Evolutionary conservation across 73 alveolate genomes (phyloP), one percentile per base, ranked within the genome.

Genomic region (Blepharisma stoltei): DNA sequence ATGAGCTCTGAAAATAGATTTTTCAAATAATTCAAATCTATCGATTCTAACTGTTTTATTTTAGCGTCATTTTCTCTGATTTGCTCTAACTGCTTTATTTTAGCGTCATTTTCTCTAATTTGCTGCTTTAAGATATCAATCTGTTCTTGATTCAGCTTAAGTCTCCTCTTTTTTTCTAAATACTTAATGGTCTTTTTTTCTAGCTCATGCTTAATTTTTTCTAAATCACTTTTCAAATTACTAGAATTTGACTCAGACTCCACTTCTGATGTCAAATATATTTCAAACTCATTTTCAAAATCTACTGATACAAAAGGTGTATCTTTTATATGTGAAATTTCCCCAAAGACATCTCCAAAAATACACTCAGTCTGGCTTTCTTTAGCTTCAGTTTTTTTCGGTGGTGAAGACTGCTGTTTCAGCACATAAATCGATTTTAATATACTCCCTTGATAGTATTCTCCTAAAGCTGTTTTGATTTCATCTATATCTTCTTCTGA

Each of bases 391-490:
- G 23, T 1, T 1, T 60, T 0, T 60, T 60, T 38, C 3, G 41
- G 41, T 32, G 41, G 0, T 32, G 41, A 32, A 3, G 41, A 32
- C 41, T 32, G 41, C 41, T 32, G 41, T 60, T 18, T 50, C 65
- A 50, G n/a, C 3, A 4, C n/a, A 50, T 50, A 14, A 50, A 60
- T 60, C 2, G 73, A 1, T 60, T 60, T 38, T 14, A 60, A 8
- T 8, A 60, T 5, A 5, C 5, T 25, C 45, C 73, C 73, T 20
- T 25, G 11, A 60, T 18, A 60, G 18, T 25, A 25, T 8, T 20
- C 73, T 25, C 73, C 73, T 60, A 60, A 60, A 60, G 73, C 73
- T 20, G 73, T 25, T 60, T 60, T 60, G 38, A 60, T 60, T 60
- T 60, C 73, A 60, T 60, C 73, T 0, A 60, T 14, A 25, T 20